Base-by-base conservation (phyloP, 345 rosid genomes). In the Eucalyptus sp. region DNA sequence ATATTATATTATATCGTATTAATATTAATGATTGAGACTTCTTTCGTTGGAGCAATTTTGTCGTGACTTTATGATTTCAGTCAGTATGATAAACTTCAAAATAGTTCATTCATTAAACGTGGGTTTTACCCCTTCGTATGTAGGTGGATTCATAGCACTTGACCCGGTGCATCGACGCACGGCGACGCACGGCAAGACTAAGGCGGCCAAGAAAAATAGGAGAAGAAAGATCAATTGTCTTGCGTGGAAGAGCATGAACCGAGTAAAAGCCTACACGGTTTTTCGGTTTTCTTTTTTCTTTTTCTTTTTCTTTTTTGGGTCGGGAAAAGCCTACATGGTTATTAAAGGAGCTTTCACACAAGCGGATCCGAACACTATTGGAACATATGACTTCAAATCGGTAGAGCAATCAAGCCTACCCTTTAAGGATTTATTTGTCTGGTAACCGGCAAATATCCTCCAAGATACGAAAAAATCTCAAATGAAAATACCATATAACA, bases 391-490 rank as follows among this genome's bases (percentile, higher is more conserved):
- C 20, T 52, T 18, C 24, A 52, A 52, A 52, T 52, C 10, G 10
- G 6, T 7, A 52, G 10, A 18, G 4, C 1, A 52, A 52, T 52
- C 4, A 18, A 52, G 24, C 1, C 41, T 41, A 41, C 41, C 5
- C 41, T 41, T 41, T 41, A 16, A 51, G 0, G 1, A 51, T 51
- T 51, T 51, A 51, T 51, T 17, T 51, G 1, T 4, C 8, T 7
- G 0, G 20, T 51, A 2, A 51, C 1, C 3, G 2, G 4, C 8
- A 51, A 51, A 17, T 51, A 51, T 51, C 8, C 8, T 17, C 8
- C 0, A 6, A 0, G 1, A 51, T 51, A 16, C 0, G 22, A 51
- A 1, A 51, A 16, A 2, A 1, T 7, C 8, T 17, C 24, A 18
- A 52, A 17, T 18, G 2, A 51, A 51, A 51, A 52, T 52, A 17